These are phyloP conservation scores for Retiboletus flavoniger DNA, from an alignment of 1,284 basidiomycete species.

Conservation along the genomic window DNA sequence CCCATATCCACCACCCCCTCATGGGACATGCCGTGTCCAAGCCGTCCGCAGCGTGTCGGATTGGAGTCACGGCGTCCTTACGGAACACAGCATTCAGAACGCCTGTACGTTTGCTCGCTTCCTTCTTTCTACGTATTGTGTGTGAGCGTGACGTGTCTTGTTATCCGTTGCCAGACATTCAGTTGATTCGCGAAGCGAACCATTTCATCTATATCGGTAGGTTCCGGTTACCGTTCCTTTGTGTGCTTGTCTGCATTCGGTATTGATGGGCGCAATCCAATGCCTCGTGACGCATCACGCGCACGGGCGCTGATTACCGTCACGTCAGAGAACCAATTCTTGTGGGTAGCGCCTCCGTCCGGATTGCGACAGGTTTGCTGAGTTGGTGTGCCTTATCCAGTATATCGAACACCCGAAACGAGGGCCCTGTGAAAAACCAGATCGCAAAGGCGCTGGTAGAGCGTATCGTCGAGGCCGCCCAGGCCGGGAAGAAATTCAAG, in stretches of 20 bases:
- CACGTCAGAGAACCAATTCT: constrained; percentile 85
- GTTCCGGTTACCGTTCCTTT: constrained; percentile 22
- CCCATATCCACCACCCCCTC: constrained; percentile 43
- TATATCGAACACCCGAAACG: constrained; percentile 70
- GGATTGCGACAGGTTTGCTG: constrained; percentile 3
- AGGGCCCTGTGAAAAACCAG: constrained; percentile 74
- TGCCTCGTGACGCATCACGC: constrained; percentile 11
- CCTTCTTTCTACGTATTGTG: constrained; percentile 6
- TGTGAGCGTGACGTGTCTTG: neutral
- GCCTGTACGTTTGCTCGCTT: constrained; percentile 59
- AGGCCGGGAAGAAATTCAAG: constrained; percentile 76
- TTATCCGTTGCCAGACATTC: constrained; percentile 53
- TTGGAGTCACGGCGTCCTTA: constrained; percentile 89
- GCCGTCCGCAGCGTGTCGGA: constrained; percentile 81
- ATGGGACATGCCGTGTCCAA: constrained; percentile 66
- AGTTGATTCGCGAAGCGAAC: constrained; percentile 80
- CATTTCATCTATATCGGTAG: constrained; percentile 88
- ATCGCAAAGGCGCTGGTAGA: constrained; percentile 82
- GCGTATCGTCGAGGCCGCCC: constrained; percentile 78
- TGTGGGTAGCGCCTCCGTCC: constrained; percentile 52
- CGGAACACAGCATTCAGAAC: constrained; percentile 82
- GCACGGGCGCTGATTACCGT: constrained; percentile 1
- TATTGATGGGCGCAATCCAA: constrained; percentile 8
- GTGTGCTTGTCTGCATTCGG: neutral
- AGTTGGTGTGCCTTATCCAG: constrained; percentile 39